phyloP scores from a whole-genome alignment of 176 grass and related monocot genomes.

The Carex parvula region DNA sequence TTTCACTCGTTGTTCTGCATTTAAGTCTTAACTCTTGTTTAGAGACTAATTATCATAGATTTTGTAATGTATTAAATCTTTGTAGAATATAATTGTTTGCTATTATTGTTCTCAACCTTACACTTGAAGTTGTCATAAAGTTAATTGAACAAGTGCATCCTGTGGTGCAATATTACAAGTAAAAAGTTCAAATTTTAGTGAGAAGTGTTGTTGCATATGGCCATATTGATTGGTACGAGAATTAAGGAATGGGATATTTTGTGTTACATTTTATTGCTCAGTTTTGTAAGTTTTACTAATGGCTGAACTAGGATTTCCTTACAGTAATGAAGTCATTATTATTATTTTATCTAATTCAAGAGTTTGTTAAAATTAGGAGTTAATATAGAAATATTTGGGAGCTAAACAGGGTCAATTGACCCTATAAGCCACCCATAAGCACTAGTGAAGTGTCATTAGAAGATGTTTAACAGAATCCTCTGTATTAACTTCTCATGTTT shows the following conservation, averaged over 20 bases:
- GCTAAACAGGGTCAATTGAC: neutral
- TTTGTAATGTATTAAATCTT: neutral
- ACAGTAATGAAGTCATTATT: neutral
- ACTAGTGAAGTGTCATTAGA: no score
- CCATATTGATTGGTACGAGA: neutral
- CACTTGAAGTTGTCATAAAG: neutral
- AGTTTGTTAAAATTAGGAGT: neutral
- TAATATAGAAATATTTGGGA: no score
- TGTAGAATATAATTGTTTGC: neutral
- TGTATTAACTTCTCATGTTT: neutral
- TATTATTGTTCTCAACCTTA: neutral
- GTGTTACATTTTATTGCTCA: neutral
- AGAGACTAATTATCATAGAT: neutral
- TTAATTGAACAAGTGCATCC: neutral
- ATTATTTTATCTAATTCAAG: neutral
- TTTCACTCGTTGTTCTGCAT: no score
- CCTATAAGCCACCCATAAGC: neutral
- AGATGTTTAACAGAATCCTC: no score
- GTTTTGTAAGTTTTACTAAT: neutral
- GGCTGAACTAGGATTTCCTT: neutral
- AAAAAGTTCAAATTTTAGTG: neutral
- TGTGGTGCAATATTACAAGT: neutral
- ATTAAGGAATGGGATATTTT: neutral
- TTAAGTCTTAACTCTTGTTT: neutral
- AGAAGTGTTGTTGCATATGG: neutral